Base-by-base conservation (phyloP, 2,329 filamentous ascomycete genomes). In the Aspergillus ustus region DNA sequence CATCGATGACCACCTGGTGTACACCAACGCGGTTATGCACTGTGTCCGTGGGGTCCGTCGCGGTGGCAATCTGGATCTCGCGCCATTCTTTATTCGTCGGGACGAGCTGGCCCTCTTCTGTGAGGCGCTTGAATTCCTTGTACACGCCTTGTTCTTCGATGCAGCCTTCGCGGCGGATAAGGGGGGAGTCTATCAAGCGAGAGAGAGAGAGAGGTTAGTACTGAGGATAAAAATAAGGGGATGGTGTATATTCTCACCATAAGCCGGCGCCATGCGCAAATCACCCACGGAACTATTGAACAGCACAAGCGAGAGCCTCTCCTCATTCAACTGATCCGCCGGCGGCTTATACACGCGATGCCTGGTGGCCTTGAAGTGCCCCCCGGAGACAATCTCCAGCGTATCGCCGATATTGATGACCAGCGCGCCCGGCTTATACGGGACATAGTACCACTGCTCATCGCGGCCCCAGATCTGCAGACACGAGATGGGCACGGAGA, bases 331-430 rank as follows among this genome's bases (percentile, higher is more conserved):
- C 40, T 79, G 68, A 61, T 82, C 80, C 0, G 69, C 72, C 0
- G 80, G 78, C 4, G 80, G 78, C 64, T 77, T 77, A 60, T 72
- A 77, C 1, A 82, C 80, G 3, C 78, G 72, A 67, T 82, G 80
- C 2, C 76, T 69, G 1, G 80, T 82, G 3, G 80, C 80, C 63
- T 81, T 80, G 70, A 82, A 82, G 59, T 81, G 77, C 0, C 80
- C 80, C 3, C 80, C 80, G 1, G 80, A 81, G 0, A 82, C 75
- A 56, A 82, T 80, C 68, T 82, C 72, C 28, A 81, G 68, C 1
- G 76, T 78, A 46, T 81, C 79, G 4, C 80, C 81, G 7, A 83
- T 79, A 52, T 84, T 84, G 51, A 82, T 77, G 5, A 83, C 80
- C n/a, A 84, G 75, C 1, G 80, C 81, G 15, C 80, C 79, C 4